Percentiles rank a stretch among this genome's conserved stretches.
Conservation (phyloP, 495 filamentous ascomycete genomes). For the Penicillium cinerascens region DNA sequence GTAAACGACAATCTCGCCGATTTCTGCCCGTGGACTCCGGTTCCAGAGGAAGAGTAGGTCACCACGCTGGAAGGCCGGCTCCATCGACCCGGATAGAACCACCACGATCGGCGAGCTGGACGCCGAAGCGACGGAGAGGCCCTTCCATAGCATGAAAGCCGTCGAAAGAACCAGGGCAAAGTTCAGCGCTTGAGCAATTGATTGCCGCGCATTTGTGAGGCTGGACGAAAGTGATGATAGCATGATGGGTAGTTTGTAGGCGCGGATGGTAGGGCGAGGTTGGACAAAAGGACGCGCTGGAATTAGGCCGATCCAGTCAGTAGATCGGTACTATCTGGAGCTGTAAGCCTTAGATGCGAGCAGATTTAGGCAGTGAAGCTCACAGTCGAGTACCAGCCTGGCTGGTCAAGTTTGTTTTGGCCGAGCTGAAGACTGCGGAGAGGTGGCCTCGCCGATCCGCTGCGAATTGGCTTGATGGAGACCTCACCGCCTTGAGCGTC, state of each 20-base stretch:
- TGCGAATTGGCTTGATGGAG: conserved; percentile 1
- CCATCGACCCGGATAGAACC: conserved; percentile 92
- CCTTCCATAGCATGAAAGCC: conserved; percentile 99
- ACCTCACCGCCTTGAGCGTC: not conserved
- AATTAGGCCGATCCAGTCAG: not conserved
- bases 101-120: conserved; percentile 94
- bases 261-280: not conserved
- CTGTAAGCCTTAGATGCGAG: not conserved
- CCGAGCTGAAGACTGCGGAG: conserved; percentile 26
- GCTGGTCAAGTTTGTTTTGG: conserved; percentile 20
- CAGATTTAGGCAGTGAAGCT: not conserved
- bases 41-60: conserved; percentile 96
- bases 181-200: conserved; percentile 86
- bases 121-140: conserved; percentile 78
- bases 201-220: conserved; percentile 73
- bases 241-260: conserved; percentile 51
- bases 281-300: not conserved
- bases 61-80: conserved; percentile 93
- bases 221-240: conserved; percentile 59
- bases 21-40: conserved; percentile 59
- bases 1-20: conserved; percentile 93
- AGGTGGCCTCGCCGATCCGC: conserved; percentile 25
- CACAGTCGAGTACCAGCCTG: conserved; percentile 3
- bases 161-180: conserved; percentile 93
- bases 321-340: not conserved